Base-by-base conservation (phyloP, 2,329 filamentous ascomycete genomes). In the Diplodia sapinea region DNA sequence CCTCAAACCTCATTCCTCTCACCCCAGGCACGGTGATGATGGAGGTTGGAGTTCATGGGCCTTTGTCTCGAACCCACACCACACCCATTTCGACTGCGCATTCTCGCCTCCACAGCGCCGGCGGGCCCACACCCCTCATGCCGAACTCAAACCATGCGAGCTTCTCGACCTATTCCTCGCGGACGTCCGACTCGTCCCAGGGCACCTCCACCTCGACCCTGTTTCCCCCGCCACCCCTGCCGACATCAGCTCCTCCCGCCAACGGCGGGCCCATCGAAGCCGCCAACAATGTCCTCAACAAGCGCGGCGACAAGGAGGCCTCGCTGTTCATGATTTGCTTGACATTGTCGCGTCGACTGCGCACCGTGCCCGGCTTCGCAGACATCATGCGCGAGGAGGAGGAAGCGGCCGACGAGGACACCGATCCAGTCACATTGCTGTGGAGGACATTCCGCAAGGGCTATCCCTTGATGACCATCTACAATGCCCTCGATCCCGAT, bases 301-400 rank as follows among this genome's bases (percentile, higher is more conserved):
- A 94, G 80, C 91, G 92, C 78, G 95, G 94, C 77, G 94, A 97
- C 78, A 94, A 95, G 71, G 92, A 92, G 67, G 87, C 90, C 69
- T 97, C 94, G 12, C 87, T 99, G 29, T 99, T 97, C 80, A 94
- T 98, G 80, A 97, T 96, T 79, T 98, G 95, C 78, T 86, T 96
- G 72, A 89, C 90, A 65, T 84, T 98, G 69, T 92, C 92, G 77
- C 89, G 90, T 80, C 89, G 95, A 70, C 83, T 99, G 69, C 86
- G 89, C 67, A 90, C 91, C 71, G 93, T 98, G 9, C 93, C 93
- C 4, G 91, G 88, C 68, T 97, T 98, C 76, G 89, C 93, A 70
- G 83, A 84, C 20, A 90, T 91, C 77, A 82, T 97, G 73, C 83
- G 87, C 64, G 86, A 93, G 73, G 89, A 95, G 73, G 86, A 89